A percentile compares a stretch with the other conserved stretches of the same genome.
Conservation (phyloP, 768 basidiomycete genomes). For the Dioszegia aurantiaca region DNA sequence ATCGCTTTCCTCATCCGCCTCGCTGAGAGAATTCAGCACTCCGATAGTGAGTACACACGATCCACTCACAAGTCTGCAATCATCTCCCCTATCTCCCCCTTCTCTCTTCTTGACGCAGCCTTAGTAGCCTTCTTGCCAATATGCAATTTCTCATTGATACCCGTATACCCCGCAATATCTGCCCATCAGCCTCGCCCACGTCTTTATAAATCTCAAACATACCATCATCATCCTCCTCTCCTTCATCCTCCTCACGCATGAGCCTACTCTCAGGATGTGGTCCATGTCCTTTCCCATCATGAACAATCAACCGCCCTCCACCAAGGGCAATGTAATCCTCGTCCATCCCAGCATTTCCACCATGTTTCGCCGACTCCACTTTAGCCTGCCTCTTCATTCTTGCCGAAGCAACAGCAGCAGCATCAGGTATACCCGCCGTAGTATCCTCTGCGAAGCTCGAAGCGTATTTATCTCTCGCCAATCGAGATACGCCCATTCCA, state of each 20-base stretch:
- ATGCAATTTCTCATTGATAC: constrained; percentile 48
- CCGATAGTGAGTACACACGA: not conserved
- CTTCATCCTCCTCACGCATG: constrained; percentile 55
- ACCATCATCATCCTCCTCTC: constrained; percentile 51
- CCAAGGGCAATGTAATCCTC: constrained; percentile 54
- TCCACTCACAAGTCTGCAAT: constrained; percentile 49
- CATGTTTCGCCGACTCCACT: constrained; percentile 38
- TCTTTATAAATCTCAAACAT: constrained; percentile 32
- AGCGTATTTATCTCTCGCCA: constrained; percentile 49
- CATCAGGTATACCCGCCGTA: constrained; percentile 51
- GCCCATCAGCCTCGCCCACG: constrained; percentile 14
- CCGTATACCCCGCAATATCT: constrained; percentile 52
- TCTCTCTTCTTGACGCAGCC: constrained; percentile 47
- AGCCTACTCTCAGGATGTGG: constrained; percentile 54
- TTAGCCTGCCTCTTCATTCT: constrained; percentile 51
- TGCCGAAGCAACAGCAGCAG: constrained; percentile 52
- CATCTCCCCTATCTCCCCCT: constrained; percentile 53
- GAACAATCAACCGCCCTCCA: constrained; percentile 46
- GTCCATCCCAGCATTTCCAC: constrained; percentile 16
- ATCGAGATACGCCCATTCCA: constrained; percentile 28
- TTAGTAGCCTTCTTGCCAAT: constrained; percentile 53
- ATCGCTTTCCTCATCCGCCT: constrained; percentile 52
- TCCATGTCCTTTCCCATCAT: constrained; percentile 37
- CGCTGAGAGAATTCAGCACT: constrained; percentile 23
- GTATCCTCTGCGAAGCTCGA: constrained; percentile 35